Base-by-base conservation (phyloP, 768 basidiomycete species). In the Hortiboletus flavorubellus region DNA sequence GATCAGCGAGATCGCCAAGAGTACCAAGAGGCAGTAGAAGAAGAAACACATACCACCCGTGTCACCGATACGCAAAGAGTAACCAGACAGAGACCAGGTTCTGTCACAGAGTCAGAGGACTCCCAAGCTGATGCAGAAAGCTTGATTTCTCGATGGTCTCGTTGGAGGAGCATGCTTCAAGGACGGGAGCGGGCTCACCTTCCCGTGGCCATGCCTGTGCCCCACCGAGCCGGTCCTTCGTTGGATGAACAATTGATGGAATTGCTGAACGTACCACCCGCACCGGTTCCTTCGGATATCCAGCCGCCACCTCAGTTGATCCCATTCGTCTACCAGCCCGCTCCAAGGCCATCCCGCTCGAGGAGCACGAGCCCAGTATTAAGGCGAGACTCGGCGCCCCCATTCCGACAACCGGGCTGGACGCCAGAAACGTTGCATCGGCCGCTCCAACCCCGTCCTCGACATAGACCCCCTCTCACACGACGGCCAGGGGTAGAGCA, bases 221-320 rank as follows among this genome's bases (percentile, higher is more conserved):
- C 76, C 7, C 60, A 66, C 10, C 69, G 64, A n/a, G 55, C 75
- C 30, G 80, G 79, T 8, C 79, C 74, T 5, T 80, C 85, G 0
- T 71, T 89, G 37, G 80, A 81, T 9, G 78, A 86, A 47, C 79
- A 82, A 50, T 67, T 89, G 5, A 80, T 83, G 54, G 82, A 85
- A 8, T 76, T 89, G 34, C 61, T 89, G 29, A 77, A 79, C n/a
- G 65, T 81, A 11, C 75, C 73, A 9, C 72, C 76, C 15, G 69
- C 72, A 21, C 68, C 74, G 1, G 68, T 75, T 6, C 73, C 73
- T 15, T 69, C 72, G 8, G 70, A 72, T 14, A 73, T 80, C 15
- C 73, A 78, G 45, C 71, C 68, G 2, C 80, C 86, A 12, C 86
- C 87, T 0, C 68, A 74, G 5, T 63, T 87, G 6, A 73, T 79